Percentiles rank a stretch among this genome's conserved stretches.
phyloP scores from a whole-genome alignment of 2,329 filamentous ascomycete species.

The Amauroascus niger region DNA sequence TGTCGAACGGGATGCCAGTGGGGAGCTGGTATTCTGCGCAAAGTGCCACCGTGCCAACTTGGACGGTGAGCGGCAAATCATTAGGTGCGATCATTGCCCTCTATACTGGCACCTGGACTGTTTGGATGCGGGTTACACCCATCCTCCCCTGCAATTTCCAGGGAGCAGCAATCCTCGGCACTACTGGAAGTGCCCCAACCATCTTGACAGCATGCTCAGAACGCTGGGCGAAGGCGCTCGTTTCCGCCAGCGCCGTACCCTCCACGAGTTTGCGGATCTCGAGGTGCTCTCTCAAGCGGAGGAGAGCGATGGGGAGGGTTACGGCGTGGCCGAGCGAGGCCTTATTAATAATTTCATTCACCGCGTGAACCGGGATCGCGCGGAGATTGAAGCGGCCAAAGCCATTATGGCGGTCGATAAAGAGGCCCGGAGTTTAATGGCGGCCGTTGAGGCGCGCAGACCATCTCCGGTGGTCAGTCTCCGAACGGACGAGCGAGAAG shows the following conservation, averaged over 20 bases:
- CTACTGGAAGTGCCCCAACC: constrained; percentile 82
- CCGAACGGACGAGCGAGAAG: constrained; percentile 24
- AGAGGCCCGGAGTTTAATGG: constrained; percentile 3
- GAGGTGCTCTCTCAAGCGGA: constrained; percentile 53
- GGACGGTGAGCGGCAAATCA: constrained; percentile 54
- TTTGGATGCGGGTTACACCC: constrained; percentile 69
- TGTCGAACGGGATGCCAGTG: constrained; percentile 53
- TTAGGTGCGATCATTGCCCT: constrained; percentile 75
- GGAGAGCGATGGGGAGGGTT: constrained; percentile 49
- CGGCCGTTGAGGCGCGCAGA: not conserved
- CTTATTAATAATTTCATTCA: constrained; percentile 64
- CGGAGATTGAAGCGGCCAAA: constrained; percentile 8
- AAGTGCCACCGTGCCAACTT: constrained; percentile 55
- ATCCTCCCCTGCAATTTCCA: constrained; percentile 53
- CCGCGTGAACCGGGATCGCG: constrained; percentile 41
- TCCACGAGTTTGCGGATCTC: constrained; percentile 56
- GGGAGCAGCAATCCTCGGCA: constrained; percentile 47
- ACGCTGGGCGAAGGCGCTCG: constrained; percentile 22
- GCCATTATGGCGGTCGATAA: constrained; percentile 7
- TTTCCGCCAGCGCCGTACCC: constrained; percentile 21
- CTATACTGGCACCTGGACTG: constrained; percentile 90
- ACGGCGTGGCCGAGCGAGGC: constrained; percentile 54
- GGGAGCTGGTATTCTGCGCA: constrained; percentile 67
- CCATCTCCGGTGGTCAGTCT: constrained; percentile 21
- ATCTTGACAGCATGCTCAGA: constrained; percentile 64